Conservation (phyloP, 2,329 filamentous ascomycete species). For the Ophiostoma tasmaniense region DNA sequence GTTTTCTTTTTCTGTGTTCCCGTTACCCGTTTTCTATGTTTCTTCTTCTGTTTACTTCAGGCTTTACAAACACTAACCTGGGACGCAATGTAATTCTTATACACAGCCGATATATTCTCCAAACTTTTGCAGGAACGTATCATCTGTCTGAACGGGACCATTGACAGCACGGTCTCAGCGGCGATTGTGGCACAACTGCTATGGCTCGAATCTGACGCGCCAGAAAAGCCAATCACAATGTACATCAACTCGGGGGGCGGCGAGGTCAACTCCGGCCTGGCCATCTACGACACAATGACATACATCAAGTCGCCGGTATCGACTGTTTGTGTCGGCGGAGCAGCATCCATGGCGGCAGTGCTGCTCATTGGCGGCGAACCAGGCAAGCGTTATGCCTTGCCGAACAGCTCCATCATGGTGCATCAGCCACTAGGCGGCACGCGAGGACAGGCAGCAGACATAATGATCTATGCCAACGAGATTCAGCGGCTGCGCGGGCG, state of each 20-base stretch:
- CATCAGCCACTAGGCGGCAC: constrained; percentile 83
- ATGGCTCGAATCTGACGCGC: constrained; percentile 94
- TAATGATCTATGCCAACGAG: constrained; percentile 94
- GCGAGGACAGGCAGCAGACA: constrained; percentile 62
- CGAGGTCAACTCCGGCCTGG: constrained; percentile 75
- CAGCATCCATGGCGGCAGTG: constrained; percentile 89
- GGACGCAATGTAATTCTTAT: neutral
- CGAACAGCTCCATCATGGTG: constrained; percentile 94
- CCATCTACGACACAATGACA: constrained; percentile 98
- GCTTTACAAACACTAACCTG: neutral
- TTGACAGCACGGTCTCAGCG: constrained; percentile 86
- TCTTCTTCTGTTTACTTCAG: too few relatives aligned
- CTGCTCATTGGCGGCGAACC: constrained; percentile 77
- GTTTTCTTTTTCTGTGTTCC: too few relatives aligned
- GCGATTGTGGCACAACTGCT: constrained; percentile 91
- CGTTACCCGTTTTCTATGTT: too few relatives aligned
- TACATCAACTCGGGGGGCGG: constrained; percentile 98
- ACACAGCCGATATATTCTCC: constrained; percentile 70
- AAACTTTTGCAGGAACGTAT: constrained; percentile 85
- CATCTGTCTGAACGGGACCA: constrained; percentile 82
- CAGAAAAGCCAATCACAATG: constrained; percentile 88
- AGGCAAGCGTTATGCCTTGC: constrained; percentile 78
- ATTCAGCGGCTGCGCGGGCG: constrained; percentile 79
- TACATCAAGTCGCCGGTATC: constrained; percentile 91
- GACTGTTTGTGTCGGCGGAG: constrained; percentile 90